These are phyloP conservation scores for Obba rivulosa DNA, from an alignment of 768 basidiomycete species.

Conservation along the genomic window DNA sequence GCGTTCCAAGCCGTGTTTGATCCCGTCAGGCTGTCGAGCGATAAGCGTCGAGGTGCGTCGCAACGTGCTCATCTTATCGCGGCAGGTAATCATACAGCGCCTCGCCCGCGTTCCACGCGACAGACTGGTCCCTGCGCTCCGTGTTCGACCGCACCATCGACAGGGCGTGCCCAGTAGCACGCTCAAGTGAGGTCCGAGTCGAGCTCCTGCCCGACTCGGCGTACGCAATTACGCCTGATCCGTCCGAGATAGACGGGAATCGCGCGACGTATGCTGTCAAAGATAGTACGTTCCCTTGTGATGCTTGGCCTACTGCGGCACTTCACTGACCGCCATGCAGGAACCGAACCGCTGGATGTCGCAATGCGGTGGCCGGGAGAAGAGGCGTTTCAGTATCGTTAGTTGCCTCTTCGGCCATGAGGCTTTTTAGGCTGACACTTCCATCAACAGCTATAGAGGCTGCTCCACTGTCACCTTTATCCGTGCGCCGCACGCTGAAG, in stretches of 20 bases:
- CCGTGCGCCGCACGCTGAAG: constrained; percentile 63
- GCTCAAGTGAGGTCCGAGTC: constrained; percentile 50
- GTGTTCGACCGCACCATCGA: constrained; percentile 65
- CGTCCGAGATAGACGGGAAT: constrained; percentile 29
- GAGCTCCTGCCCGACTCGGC: constrained; percentile 35
- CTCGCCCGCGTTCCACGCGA: not conserved
- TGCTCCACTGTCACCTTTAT: constrained; percentile 44
- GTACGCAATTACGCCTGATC: constrained; percentile 50
- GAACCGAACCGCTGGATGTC: constrained; percentile 46
- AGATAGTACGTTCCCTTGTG: constrained; percentile 33
- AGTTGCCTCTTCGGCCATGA: constrained; percentile 17
- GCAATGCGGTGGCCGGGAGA: constrained; percentile 51
- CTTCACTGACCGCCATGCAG: constrained; percentile 22
- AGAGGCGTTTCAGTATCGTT: constrained; percentile 53
- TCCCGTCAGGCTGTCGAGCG: constrained; percentile 54
- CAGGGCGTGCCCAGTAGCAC: constrained; percentile 66
- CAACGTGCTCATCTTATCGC: not conserved
- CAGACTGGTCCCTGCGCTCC: constrained; percentile 71
- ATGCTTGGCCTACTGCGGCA: not conserved
- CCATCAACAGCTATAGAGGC: constrained; percentile 10
- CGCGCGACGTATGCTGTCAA: constrained; percentile 45
- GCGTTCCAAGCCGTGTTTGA: constrained; percentile 76
- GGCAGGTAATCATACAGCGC: not conserved
- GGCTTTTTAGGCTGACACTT: not conserved
- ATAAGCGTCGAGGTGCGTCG: constrained; percentile 49